Evolutionary conservation across 768 basidiomycete genomes (phyloP).

Genomic region (Fomitopsis pulvina): DNA sequence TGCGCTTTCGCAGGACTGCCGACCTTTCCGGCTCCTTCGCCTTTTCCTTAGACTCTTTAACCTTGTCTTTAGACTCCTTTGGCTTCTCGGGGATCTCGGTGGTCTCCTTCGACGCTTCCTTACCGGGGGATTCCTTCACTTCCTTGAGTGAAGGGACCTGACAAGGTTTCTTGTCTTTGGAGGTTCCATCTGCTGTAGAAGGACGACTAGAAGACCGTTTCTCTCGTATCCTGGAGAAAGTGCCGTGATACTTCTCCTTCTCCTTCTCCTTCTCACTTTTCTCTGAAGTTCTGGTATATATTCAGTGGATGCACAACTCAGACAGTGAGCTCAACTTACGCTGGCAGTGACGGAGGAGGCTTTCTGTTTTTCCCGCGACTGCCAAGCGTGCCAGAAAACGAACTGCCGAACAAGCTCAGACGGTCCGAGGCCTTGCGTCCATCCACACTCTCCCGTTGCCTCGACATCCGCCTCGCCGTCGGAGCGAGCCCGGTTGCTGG

Average conservation of each 20-base stretch:
- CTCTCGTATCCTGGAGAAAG: constrained; percentile 23
- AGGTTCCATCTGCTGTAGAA: constrained; percentile 32
- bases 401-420: constrained; percentile 77
- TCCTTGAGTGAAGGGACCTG: constrained; percentile 12
- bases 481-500: constrained; percentile 20
- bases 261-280: constrained; percentile 34
- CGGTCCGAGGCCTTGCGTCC: constrained; percentile 44
- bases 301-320: constrained; percentile 2
- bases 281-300: constrained; percentile 25
- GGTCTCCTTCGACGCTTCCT: neutral
- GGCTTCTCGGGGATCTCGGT: too few relatives aligned
- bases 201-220: constrained; percentile 39
- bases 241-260: constrained; percentile 25
- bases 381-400: constrained; percentile 53
- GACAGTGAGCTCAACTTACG: constrained; percentile 36
- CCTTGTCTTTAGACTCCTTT: constrained; percentile 20
- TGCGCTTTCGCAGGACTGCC: constrained; percentile 51
- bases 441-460: constrained; percentile 47
- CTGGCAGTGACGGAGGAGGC: constrained; percentile 68
- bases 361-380: constrained; percentile 72
- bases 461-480: constrained; percentile 29
- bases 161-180: constrained; percentile 13
- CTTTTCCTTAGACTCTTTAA: constrained; percentile 18
- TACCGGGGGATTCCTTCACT: constrained; percentile 10
- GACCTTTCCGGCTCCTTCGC: constrained; percentile 28